Evolutionary conservation across 495 filamentous ascomycete species (phyloP).

Genomic region (Penicillium malachiteum): DNA sequence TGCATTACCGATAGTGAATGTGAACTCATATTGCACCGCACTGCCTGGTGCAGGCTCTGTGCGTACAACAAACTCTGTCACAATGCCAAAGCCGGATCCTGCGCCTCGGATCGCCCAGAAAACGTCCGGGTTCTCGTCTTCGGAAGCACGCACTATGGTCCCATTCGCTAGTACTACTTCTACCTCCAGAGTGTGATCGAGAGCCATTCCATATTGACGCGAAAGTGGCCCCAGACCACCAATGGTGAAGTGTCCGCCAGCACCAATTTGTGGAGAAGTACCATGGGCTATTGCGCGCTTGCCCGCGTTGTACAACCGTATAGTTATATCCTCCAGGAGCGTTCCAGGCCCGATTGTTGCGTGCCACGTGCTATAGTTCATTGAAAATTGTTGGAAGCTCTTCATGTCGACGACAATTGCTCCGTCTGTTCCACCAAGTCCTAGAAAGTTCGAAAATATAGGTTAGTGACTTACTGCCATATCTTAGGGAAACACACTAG

Average conservation of each 20-base stretch:
- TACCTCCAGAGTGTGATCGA: conserved; percentile 57
- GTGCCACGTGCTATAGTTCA: conserved; percentile 51
- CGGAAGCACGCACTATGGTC: conserved; percentile 30
- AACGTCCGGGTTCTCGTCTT: conserved; percentile 34
- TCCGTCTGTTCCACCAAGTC: conserved; percentile 45
- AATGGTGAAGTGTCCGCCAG: conserved; percentile 68
- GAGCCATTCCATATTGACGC: conserved; percentile 57
- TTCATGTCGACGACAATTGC: conserved; percentile 46
- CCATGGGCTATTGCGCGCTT: conserved; percentile 63
- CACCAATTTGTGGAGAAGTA: conserved; percentile 60
- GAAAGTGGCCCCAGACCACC: conserved; percentile 61
- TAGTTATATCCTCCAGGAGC: conserved; percentile 57
- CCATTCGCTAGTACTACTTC: conserved; percentile 62
- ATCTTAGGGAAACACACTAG: background rate
- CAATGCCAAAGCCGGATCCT: conserved; percentile 32
- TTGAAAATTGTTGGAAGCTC: conserved; percentile 46
- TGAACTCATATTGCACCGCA: conserved; percentile 27
- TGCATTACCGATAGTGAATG: conserved; percentile 31
- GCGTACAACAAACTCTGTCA: conserved; percentile 37
- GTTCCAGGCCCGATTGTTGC: conserved; percentile 64
- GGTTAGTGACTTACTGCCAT: background rate
- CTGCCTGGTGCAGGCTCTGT: conserved; percentile 28
- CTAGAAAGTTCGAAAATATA: conserved; percentile 35
- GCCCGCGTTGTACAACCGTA: conserved; percentile 54
- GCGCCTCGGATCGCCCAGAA: conserved; percentile 49